phyloP scores from a whole-genome alignment of 2,329 filamentous ascomycete species.

The Chalaropsis thielavioides region DNA sequence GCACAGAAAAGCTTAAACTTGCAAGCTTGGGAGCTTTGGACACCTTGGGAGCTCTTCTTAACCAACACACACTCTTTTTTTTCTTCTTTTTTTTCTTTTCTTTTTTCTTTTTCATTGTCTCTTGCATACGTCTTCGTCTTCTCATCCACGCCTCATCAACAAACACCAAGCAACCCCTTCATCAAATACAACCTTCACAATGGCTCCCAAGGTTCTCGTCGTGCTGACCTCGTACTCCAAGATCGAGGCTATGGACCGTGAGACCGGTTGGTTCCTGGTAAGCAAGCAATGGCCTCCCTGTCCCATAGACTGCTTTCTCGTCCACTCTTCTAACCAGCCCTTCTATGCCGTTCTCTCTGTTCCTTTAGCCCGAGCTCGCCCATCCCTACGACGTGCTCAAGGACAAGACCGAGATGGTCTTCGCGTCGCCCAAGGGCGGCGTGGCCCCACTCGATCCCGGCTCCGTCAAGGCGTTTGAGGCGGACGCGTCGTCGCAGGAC shows the following conservation, averaged over 20 bases:
- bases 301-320: not conserved
- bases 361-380: conserved; percentile 42
- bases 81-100: too few species aligned
- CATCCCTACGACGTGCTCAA: conserved; percentile 48
- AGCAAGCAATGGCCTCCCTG: conserved; percentile 17
- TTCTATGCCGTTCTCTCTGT: not conserved
- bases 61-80: not conserved
- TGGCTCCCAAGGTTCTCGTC: conserved; percentile 51
- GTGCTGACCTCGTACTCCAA: conserved; percentile 50
- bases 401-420: conserved; percentile 37
- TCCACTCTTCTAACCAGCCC: not conserved
- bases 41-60: not conserved
- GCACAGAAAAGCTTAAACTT: not conserved
- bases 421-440: conserved; percentile 50
- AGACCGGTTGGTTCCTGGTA: conserved; percentile 60
- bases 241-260: conserved; percentile 33
- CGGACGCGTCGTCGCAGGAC: conserved; percentile 35
- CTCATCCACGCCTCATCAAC: too few species aligned
- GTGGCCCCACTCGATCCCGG: conserved; percentile 44
- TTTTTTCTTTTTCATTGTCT: not conserved
- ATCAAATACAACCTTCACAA: conserved; percentile 21
- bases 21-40: not conserved
- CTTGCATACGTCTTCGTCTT: not conserved
- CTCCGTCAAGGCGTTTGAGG: conserved; percentile 41
- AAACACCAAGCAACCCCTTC: not conserved